phyloP scores from a whole-genome alignment of 352 stramenopile genomes.

The Phytophthora sp. region DNA sequence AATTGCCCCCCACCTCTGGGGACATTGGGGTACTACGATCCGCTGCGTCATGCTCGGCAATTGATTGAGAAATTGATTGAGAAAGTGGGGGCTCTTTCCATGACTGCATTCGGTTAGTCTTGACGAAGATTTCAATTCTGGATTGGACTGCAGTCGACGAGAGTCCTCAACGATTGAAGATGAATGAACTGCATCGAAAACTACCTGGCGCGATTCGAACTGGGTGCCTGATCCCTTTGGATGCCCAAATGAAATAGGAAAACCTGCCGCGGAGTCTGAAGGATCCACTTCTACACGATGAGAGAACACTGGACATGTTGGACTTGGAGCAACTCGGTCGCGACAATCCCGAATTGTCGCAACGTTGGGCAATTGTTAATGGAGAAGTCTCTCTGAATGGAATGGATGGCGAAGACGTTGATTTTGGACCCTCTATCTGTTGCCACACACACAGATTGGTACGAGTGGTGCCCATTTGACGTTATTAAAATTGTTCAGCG shows the following conservation, averaged over 20 bases:
- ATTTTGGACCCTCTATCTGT: constrained; percentile 33
- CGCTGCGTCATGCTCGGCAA: constrained; percentile 47
- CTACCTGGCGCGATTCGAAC: constrained; percentile 50
- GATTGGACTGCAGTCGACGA: constrained; percentile 79
- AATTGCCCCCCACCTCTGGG: constrained; percentile 74
- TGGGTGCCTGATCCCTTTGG: constrained; percentile 40
- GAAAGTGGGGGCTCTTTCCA: constrained; percentile 56
- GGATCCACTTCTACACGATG: constrained; percentile 18
- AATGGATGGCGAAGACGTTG: constrained; percentile 33
- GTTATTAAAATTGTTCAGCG: constrained; percentile 31
- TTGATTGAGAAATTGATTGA: constrained; percentile 44
- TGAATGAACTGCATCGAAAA: constrained; percentile 43
- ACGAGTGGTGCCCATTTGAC: constrained; percentile 3
- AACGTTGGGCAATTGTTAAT: constrained; percentile 27
- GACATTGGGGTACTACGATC: constrained; percentile 63
- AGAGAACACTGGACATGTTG: constrained; percentile 7
- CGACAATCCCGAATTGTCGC: constrained; percentile 28
- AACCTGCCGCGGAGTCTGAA: constrained; percentile 22
- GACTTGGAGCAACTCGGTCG: constrained; percentile 17
- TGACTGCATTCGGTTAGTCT: constrained; percentile 64
- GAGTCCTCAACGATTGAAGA: constrained; percentile 41
- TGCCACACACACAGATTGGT: not conserved
- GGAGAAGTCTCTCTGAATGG: constrained; percentile 23
- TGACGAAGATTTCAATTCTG: constrained; percentile 78
- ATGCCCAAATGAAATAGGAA: constrained; percentile 16